Evolutionary conservation across 1,139 yeast species (phyloP), one percentile per base, ranked within the genome.

Genomic region (Sugiyamaella japonica): DNA sequence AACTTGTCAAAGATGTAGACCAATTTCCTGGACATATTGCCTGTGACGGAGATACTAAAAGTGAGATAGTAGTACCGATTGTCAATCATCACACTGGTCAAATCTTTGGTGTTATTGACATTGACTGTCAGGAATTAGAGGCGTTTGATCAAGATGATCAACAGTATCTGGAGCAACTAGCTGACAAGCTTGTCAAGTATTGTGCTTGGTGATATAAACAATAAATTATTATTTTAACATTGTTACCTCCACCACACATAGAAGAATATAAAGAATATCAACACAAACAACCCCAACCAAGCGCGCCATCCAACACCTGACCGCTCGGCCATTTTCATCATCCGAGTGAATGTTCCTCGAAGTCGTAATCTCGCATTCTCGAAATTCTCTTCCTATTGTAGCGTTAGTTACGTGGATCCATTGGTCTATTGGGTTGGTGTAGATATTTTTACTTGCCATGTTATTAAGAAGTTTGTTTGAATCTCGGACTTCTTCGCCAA

Each of bases 31-130:
- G 96, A 1, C 98, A 93, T 68, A 93, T 93, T 62, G 98, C 98
- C 0, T 93, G 99, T 70, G 99, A 93, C 72, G 96, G 97, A 1
- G 96, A 85, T 56, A 91, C 98, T 0, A 79, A 86, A 58, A 86
- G 96, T 69, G 99, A 93, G 68, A 87, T 93, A 31, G 98, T 93
- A 16, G 91, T 93, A 1, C 98, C 98, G 0, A 79, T 93, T 6
- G 56, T 80, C 1, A 68, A 74, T 13, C 64, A 70, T n/a, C 59
- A 60, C 2, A 68, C 70, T 9, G 82, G 77, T 2, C 63, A 66
- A 20, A 72, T 83, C 1, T 66, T 80, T 13, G 99, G 91, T 1
- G 97, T 93, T 6, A 76, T 93, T 55, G 98, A 93, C 68, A 79
- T 93, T 50, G 99, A 93, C 69, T 89, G 96, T 67, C 71, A 83